Evolutionary conservation across 2,329 filamentous ascomycete genomes (phyloP), one percentile per base, ranked within the genome.

Genomic region (Arthrobotrys pseudoclavata): DNA sequence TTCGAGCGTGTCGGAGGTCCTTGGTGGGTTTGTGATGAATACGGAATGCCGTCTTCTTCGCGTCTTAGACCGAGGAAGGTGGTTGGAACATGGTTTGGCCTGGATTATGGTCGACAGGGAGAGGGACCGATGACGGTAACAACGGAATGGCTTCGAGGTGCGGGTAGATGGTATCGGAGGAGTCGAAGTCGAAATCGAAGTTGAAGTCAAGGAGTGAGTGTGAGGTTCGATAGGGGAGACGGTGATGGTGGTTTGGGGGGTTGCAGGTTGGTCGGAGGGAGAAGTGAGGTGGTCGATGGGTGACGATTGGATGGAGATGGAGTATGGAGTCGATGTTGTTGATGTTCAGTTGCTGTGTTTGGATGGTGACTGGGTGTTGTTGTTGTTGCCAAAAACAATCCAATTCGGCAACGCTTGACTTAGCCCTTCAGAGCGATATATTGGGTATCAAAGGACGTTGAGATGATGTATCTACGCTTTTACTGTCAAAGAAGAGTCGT

Each of bases 81-180:
- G 76, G 42, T 79, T 70, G 63, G 53, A 60, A 74, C 64, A 69
- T 72, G 70, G 76, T 61, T 66, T 69, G 55, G 64, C 50, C 60
- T 60, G 52, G 76, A 42, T 67, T 60, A 2, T 24, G 70, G 29
- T 61, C 53, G 60, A 69, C 60, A 66, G 66, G 66, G 57, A 66
- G 50, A 52, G 29, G 60, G 50, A 70, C 45, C 24, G 64, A 26
- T 52, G 40, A 40, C 24, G 40, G 50, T n/a, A 53, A 61, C 63
- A 62, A 64, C 57, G n/a, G 42, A 22, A 50, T 12, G 37, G 29
- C 13, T 48, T 13, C 42, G 31, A 48, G 48, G 37, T 26, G 34
- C 4, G 9, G n/a, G 29, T n/a, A 50, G 47, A 13, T 10, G 47
- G 20, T 24, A n/a, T 12, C 5, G 52, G 50, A 9, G 31, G 31